Conservation (phyloP, 805 yeast genomes). For the Suhomyces canberraensis region DNA sequence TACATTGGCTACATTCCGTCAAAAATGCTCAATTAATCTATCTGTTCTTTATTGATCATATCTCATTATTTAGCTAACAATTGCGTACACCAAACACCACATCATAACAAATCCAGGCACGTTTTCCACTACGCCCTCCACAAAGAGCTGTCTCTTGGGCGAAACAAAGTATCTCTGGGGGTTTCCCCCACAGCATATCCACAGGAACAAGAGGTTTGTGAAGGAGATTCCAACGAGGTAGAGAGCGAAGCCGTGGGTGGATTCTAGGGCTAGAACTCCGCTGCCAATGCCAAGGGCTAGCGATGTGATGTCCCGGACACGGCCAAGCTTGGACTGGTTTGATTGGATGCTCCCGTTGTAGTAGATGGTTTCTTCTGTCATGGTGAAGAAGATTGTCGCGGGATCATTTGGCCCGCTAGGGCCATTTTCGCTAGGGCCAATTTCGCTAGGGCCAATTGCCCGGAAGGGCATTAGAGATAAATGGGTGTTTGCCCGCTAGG, state of each 20-base stretch:
- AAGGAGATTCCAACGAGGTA: constrained; percentile 33
- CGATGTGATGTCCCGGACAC: constrained; percentile 36
- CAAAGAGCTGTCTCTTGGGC: constrained; percentile 32
- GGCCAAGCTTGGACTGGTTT: constrained; percentile 26
- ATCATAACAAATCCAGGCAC: constrained; percentile 43
- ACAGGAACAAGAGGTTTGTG: constrained; percentile 26
- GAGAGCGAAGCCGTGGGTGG: constrained; percentile 33
- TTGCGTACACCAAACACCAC: constrained; percentile 47
- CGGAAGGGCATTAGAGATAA: no score
- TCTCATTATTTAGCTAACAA: no score
- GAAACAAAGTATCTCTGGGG: constrained; percentile 20
- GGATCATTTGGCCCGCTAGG: no score
- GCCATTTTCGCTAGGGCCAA: no score
- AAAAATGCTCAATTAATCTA: no score
- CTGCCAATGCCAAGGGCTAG: constrained; percentile 39
- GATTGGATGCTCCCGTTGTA: constrained; percentile 29
- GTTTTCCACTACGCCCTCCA: constrained; percentile 29
- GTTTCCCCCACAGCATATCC: constrained; percentile 30
- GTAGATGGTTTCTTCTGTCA: constrained; percentile 6
- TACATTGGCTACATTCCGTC: no score
- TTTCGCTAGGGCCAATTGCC: no score
- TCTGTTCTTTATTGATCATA: no score
- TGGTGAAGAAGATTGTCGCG: no score
- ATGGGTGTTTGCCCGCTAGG: no score
- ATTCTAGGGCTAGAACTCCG: constrained; percentile 38